Evolutionary conservation across 306 rosid species (phyloP).

Genomic region (Begonia masoniana): DNA sequence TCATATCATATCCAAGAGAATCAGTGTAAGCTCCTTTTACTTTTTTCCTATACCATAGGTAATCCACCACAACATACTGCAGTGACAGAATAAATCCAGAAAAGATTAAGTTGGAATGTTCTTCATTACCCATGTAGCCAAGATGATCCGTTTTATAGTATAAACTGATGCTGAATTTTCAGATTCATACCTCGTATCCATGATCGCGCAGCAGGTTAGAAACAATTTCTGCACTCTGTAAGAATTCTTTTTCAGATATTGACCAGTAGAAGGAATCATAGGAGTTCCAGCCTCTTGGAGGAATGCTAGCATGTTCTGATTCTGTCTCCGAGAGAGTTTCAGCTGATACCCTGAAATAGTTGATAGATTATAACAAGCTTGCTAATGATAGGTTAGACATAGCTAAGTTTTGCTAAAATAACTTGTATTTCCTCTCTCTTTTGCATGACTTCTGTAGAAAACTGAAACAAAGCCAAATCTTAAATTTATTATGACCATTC

Average conservation of each 20-base stretch:
- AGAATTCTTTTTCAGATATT: conserved; percentile 63
- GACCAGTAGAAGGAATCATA: conserved; percentile 85
- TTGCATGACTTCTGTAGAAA: no score
- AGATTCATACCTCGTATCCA: conserved; percentile 61
- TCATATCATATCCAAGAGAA: conserved; percentile 84
- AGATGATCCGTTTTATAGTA: not conserved
- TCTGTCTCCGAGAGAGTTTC: conserved; percentile 12
- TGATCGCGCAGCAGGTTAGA: conserved; percentile 34
- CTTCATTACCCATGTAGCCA: no score
- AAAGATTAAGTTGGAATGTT: no score
- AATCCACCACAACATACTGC: conserved; percentile 94
- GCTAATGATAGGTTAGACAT: no score
- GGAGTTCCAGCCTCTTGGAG: conserved; percentile 99
- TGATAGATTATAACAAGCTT: not conserved
- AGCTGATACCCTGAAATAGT: conserved; percentile 45
- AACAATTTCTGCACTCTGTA: conserved; percentile 44
- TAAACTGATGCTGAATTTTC: not conserved
- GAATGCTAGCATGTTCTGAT: conserved; percentile 37
- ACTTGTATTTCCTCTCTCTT: no score
- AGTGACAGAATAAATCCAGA: conserved; percentile 7
- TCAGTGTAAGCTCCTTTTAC: conserved; percentile 65
- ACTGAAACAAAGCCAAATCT: no score
- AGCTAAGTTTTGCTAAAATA: no score
- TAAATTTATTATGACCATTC: no score
- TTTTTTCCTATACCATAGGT: conserved; percentile 84